A percentile compares a stretch with the other conserved stretches of the same genome.
These are phyloP conservation scores for Neostapfia colusana DNA, from an alignment of 176 grass and related monocot genomes.

Conservation along the genomic window DNA sequence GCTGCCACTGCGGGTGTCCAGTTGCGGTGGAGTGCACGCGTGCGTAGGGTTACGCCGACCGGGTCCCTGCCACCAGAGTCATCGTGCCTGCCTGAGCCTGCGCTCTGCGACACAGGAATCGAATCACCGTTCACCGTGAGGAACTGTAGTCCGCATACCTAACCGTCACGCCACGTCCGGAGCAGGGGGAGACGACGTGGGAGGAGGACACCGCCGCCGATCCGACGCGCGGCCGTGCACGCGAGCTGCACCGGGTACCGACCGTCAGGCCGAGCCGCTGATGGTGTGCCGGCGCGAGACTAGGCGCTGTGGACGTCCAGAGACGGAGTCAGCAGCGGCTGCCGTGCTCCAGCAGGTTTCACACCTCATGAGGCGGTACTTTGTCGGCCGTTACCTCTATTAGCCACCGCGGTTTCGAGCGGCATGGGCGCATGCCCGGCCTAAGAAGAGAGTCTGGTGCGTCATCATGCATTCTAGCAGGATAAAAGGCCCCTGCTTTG, in stretches of 20 bases:
- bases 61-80: neutral
- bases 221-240: no score
- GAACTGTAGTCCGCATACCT: no score
- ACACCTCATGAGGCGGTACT: neutral
- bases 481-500: neutral
- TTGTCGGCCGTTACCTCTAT: neutral
- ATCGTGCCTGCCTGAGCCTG: neutral
- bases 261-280: no score
- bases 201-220: no score
- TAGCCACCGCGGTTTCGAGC: neutral
- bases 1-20: no score
- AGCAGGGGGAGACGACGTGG: no score
- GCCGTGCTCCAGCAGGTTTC: neutral
- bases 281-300: neutral
- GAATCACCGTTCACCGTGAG: neutral
- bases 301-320: neutral
- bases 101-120: neutral
- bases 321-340: neutral
- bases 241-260: no score
- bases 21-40: neutral
- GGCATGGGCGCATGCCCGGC: neutral
- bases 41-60: neutral
- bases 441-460: neutral
- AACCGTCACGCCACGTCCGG: no score
- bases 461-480: neutral